A percentile compares a stretch with the other conserved stretches of the same genome.
Conservation (phyloP, 148 eudicot species). For the Rhododendron ovatum region DNA sequence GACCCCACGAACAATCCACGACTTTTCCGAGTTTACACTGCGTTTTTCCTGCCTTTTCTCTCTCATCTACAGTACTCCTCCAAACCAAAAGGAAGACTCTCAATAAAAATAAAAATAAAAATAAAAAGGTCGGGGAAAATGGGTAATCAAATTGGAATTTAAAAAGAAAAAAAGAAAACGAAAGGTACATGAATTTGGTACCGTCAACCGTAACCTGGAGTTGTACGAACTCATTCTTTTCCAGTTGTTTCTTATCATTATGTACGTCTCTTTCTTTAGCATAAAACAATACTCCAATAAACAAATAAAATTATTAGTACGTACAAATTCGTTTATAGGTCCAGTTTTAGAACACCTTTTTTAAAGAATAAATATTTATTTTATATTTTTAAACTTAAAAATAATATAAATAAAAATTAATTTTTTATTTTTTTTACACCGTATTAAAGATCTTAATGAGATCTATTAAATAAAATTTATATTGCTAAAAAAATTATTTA, state of each 20-base stretch:
- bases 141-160: not conserved
- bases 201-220: not conserved
- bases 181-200: not conserved
- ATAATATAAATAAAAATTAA: too few relatives aligned
- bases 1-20: constrained; percentile 14
- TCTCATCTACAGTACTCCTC: too few relatives aligned
- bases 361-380: too few relatives aligned
- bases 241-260: not conserved
- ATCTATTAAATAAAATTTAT: too few relatives aligned
- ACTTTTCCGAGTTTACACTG: not conserved
- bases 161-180: not conserved
- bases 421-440: too few relatives aligned
- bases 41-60: not conserved
- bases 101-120: too few relatives aligned
- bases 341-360: too few relatives aligned
- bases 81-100: not conserved
- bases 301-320: too few relatives aligned
- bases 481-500: too few relatives aligned
- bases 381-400: too few relatives aligned
- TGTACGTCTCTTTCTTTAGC: not conserved
- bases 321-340: too few relatives aligned
- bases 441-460: too few relatives aligned
- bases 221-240: not conserved
- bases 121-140: not conserved
- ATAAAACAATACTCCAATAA: not conserved